Base-by-base conservation (phyloP, 2,329 filamentous ascomycete genomes). In the Davidsoniella virescens region DNA sequence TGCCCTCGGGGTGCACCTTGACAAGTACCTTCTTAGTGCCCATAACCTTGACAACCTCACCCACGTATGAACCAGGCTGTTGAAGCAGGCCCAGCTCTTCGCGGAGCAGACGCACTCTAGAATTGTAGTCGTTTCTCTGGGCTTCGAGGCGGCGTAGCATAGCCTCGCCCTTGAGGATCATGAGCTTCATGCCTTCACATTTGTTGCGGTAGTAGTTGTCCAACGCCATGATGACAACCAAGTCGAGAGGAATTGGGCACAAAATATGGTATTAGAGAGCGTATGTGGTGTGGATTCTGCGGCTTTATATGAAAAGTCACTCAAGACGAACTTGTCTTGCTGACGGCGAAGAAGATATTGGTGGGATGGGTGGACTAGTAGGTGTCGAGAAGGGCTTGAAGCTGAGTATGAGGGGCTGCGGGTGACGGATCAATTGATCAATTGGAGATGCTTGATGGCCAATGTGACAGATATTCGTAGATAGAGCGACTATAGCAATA, bases 41-140 rank as follows among this genome's bases (percentile, higher is more conserved):
- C 92, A 98, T 98, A 52, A 96, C 92, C 75, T 96, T 98, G 63
- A 98, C 92, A n/a, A 98, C 92, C 69, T 98, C 92, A 53, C 92
- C 92, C 33, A 98, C 92, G 63, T 98, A 98, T 17, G 90, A 96
- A 39, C 92, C 92, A 3, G 92, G 92, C 66, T 98, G 92, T 68
- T 98, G 92, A 56, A 98, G 72, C 60, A 98, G 72, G 49, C 92
- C 92, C 18, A 98, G 77, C 72, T 98, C 92, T 70, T 98, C 92
- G 60, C 92, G 78, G 61, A 98, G 70, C 67, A 98, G 73, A 55
- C 92, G 85, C 61, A 98, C 92, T 64, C 92, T 80, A 54, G 92
- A 96, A 73, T 98, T 98, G 76, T 96, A 96, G 70, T 98, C 92
- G 64, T 98, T 98, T 58, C 92, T 82, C 69, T 98, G 93, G 59